phyloP scores from a whole-genome alignment of 108 stramenopile genomes.

The Hondaea fermentalgiana region DNA sequence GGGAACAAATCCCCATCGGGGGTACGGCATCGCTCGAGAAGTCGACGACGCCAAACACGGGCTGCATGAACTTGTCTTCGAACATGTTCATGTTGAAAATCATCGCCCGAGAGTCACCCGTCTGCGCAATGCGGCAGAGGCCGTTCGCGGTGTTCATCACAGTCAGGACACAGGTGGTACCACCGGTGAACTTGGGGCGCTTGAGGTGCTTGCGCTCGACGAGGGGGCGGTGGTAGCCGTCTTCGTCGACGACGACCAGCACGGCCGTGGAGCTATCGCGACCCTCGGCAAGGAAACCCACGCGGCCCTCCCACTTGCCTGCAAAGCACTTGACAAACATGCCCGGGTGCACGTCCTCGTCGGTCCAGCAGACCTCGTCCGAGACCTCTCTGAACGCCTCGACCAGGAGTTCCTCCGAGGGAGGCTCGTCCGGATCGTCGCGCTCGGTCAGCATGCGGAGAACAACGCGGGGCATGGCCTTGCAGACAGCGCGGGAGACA shows the following conservation, averaged over 20 bases:
- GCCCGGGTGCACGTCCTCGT: background rate
- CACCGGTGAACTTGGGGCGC: background rate
- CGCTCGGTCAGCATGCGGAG: background rate
- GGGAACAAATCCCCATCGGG: background rate
- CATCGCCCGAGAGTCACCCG: background rate
- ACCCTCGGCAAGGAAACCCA: background rate
- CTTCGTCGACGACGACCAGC: background rate
- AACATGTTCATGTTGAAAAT: background rate
- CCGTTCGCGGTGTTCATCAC: background rate
- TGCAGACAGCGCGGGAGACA: background rate
- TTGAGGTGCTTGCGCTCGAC: background rate
- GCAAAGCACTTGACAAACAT: slow-evolving; percentile 17
- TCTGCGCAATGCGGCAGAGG: background rate
- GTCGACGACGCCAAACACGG: background rate
- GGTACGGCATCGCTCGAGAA: background rate
- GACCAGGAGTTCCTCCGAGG: background rate
- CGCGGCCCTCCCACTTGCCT: background rate
- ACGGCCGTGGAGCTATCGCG: background rate
- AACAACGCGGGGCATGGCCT: background rate
- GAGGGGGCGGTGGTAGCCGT: background rate
- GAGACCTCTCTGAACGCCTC: background rate
- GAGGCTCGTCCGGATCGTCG: background rate
- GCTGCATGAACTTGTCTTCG: background rate
- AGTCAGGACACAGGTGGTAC: background rate
- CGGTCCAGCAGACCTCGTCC: background rate